These are phyloP conservation scores for Panus rudis DNA, from an alignment of 768 basidiomycete species.

Conservation along the genomic window DNA sequence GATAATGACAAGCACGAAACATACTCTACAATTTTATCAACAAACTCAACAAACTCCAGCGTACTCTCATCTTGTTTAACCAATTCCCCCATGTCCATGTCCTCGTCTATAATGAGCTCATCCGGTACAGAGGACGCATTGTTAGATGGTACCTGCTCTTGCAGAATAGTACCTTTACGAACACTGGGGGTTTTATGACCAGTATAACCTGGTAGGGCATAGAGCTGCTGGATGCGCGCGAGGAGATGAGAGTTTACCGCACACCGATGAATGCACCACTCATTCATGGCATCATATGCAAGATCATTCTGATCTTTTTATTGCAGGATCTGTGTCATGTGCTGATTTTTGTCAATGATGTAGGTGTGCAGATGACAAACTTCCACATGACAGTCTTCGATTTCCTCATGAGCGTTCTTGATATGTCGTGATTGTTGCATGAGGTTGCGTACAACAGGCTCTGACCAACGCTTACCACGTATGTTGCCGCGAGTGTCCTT, in stretches of 20 bases:
- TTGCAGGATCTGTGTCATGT: not conserved
- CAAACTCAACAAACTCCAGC: no score
- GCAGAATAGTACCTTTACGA: no score
- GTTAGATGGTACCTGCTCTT: no score
- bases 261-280: constrained; percentile 3
- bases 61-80: no score
- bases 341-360: constrained; percentile 15
- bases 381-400: constrained; percentile 15
- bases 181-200: constrained; percentile 1
- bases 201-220: constrained; percentile 2
- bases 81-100: no score
- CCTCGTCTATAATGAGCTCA: no score
- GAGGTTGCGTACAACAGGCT: constrained; percentile 14
- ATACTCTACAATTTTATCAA: no score
- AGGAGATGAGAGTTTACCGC: constrained; percentile 3
- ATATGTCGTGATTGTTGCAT: constrained; percentile 15
- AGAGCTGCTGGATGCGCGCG: constrained; percentile 3
- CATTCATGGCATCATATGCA: not conserved
- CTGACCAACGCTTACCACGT: constrained; percentile 19
- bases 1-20: no score
- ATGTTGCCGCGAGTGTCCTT: constrained; percentile 16
- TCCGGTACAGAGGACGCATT: no score
- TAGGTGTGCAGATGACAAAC: constrained; percentile 16
- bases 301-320: not conserved
- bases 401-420: constrained; percentile 17